phyloP scores from a whole-genome alignment of 2,329 filamentous ascomycete genomes.

The Emergomyces africanus region DNA sequence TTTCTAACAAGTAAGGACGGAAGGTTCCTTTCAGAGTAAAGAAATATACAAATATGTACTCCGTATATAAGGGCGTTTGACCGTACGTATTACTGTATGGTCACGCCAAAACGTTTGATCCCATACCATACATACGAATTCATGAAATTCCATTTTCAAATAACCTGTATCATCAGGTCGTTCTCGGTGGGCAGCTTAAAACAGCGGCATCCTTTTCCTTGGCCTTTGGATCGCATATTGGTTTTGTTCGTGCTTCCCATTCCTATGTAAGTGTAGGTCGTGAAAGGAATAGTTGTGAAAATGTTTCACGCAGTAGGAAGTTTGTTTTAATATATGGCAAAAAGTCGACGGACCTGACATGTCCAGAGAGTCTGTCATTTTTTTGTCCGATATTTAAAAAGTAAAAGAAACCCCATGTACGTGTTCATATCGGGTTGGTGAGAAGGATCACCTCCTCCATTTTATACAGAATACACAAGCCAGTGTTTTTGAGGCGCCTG shows the following conservation, averaged over 20 bases:
- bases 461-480: neutral
- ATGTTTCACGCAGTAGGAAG: neutral
- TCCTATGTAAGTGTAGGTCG: neutral
- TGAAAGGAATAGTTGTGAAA: neutral
- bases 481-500: neutral
- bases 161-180: neutral
- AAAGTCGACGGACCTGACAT: neutral
- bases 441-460: neutral
- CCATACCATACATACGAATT: neutral
- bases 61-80: neutral
- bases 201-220: neutral
- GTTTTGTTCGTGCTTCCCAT: neutral
- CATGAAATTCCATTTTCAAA: slow-evolving; percentile 2
- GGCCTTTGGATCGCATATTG: neutral
- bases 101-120: neutral
- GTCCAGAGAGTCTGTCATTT: neutral
- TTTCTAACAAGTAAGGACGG: neutral
- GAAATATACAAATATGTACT: neutral
- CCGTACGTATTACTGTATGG: neutral
- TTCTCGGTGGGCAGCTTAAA: neutral
- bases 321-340: neutral
- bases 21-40: neutral
- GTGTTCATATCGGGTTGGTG: neutral
- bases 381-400: neutral
- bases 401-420: neutral